phyloP scores from a whole-genome alignment of 768 basidiomycete genomes.

The Cystobasidium ongulense region DNA sequence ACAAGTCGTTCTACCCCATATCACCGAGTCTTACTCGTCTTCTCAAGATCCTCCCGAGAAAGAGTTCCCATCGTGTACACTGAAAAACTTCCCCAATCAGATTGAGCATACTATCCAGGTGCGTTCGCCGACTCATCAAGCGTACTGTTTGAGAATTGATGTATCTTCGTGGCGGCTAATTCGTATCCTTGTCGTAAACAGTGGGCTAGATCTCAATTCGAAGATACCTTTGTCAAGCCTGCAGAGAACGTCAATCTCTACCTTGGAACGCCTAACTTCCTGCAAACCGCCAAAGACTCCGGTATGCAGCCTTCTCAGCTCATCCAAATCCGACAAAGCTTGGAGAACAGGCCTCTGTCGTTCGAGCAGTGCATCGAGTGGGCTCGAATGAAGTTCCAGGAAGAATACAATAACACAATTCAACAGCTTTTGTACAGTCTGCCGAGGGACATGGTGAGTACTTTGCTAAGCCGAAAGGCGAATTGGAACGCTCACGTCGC shows the following conservation, averaged over 20 bases:
- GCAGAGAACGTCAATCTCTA: constrained; percentile 89
- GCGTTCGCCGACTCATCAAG: constrained; percentile 35
- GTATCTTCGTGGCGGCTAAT: background rate
- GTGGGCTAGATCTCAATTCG: constrained; percentile 93
- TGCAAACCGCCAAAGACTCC: constrained; percentile 56
- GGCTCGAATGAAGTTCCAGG: constrained; percentile 92
- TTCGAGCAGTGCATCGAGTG: constrained; percentile 97
- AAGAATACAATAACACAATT: constrained; percentile 85
- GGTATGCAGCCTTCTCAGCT: constrained; percentile 81
- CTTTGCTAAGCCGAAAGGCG: background rate
- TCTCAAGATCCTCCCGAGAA: constrained; percentile 99
- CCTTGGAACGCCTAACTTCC: constrained; percentile 89
- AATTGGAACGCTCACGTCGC: background rate
- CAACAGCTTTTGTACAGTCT: constrained; percentile 85
- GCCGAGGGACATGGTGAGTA: constrained; percentile 73
- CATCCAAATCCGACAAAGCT: constrained; percentile 74
- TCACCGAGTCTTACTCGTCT: constrained; percentile 93
- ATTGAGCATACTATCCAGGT: constrained; percentile 98
- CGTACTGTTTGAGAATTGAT: background rate
- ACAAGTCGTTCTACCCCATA: constrained; percentile 84
- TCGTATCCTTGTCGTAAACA: constrained; percentile 42
- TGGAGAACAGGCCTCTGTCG: constrained; percentile 83
- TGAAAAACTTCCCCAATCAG: constrained; percentile 96
- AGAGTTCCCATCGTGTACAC: constrained; percentile 88
- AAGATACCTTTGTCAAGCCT: constrained; percentile 86